These are phyloP conservation scores for Pseudozyma sp. DNA, from an alignment of 1,284 basidiomycete genomes.

Conservation along the genomic window DNA sequence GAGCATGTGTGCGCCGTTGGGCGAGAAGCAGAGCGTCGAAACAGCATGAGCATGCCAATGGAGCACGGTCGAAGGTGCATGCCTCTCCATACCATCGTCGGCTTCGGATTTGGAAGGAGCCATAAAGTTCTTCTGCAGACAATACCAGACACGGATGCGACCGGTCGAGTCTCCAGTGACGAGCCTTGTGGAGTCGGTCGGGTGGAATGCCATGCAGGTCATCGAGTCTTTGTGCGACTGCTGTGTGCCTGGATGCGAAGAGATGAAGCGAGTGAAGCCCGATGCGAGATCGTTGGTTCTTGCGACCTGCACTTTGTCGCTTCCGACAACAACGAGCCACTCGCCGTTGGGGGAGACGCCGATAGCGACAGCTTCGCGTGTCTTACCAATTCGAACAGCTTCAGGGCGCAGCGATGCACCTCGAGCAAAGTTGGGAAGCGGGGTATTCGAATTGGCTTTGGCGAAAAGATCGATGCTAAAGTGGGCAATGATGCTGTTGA, in stretches of 20 bases:
- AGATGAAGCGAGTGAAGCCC: slow-evolving; percentile 83
- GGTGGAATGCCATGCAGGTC: slow-evolving; percentile 89
- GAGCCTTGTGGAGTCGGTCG: slow-evolving; percentile 84
- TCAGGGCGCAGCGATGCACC: slow-evolving; percentile 61
- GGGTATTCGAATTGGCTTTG: slow-evolving; percentile 10
- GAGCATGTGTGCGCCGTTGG: slow-evolving; percentile 90
- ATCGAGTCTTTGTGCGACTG: slow-evolving; percentile 70
- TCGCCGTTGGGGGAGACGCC: slow-evolving; percentile 80
- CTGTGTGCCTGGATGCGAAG: slow-evolving; percentile 47
- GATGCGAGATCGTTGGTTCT: slow-evolving; percentile 44
- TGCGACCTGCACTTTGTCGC: slow-evolving; percentile 82
- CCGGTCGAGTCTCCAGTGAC: slow-evolving; percentile 91
- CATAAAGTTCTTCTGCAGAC: slow-evolving; percentile 72
- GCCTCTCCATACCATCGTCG: slow-evolving; percentile 39
- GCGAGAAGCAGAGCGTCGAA: slow-evolving; percentile 86
- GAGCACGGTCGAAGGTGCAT: slow-evolving; percentile 81
- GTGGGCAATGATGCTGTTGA: slow-evolving; percentile 54
- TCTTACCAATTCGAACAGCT: slow-evolving; percentile 73
- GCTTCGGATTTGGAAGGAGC: slow-evolving; percentile 45
- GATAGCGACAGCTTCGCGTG: slow-evolving; percentile 69
- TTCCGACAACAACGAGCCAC: slow-evolving; percentile 84
- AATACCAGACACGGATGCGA: slow-evolving; percentile 91
- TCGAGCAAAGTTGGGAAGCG: slow-evolving; percentile 31
- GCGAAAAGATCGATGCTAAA: slow-evolving; percentile 40
- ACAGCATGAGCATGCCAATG: slow-evolving; percentile 99